A percentile compares a stretch with the other conserved stretches of the same genome.
Evolutionary conservation across 179 eudicot genomes (phyloP).

Genomic region (Spinacia oleracea): DNA sequence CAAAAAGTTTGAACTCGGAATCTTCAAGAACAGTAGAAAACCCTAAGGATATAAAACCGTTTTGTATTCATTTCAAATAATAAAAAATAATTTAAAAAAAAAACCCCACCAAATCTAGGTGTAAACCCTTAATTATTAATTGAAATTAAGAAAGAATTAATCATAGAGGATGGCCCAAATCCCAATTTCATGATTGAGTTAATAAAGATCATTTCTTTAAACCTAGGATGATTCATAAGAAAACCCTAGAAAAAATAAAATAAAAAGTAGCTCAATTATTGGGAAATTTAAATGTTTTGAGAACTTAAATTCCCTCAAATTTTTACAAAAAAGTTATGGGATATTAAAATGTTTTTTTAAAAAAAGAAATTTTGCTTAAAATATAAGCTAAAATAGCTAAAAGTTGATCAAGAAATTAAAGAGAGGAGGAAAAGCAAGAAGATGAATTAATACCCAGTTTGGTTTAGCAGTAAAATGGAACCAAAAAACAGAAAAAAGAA

Average conservation of each 20-base stretch:
- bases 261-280: not conserved
- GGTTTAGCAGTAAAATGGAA: slow-evolving; percentile 20
- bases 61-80: not conserved
- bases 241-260: slow-evolving; percentile 7
- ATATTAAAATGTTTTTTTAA: too few relatives aligned
- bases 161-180: slow-evolving; percentile 4
- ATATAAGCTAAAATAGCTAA: not conserved
- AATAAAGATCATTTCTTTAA: not conserved
- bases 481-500: slow-evolving; percentile 17
- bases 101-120: not conserved
- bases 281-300: too few relatives aligned
- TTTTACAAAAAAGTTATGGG: not conserved
- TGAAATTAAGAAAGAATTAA: not conserved
- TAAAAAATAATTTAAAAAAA: not conserved
- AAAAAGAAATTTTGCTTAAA: not conserved
- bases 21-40: not conserved
- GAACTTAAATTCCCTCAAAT: too few relatives aligned
- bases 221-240: slow-evolving; percentile 15
- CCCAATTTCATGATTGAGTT: slow-evolving; percentile 15
- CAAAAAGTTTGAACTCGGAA: not conserved
- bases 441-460: slow-evolving; percentile 21
- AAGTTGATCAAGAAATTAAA: not conserved
- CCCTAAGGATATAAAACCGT: slow-evolving; percentile 19
- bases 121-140: not conserved
- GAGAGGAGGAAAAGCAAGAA: not conserved